Evolutionary conservation across 2,329 filamentous ascomycete species (phyloP), one percentile per base, ranked within the genome.

Genomic region (Colletotrichum sansevieriae): DNA sequence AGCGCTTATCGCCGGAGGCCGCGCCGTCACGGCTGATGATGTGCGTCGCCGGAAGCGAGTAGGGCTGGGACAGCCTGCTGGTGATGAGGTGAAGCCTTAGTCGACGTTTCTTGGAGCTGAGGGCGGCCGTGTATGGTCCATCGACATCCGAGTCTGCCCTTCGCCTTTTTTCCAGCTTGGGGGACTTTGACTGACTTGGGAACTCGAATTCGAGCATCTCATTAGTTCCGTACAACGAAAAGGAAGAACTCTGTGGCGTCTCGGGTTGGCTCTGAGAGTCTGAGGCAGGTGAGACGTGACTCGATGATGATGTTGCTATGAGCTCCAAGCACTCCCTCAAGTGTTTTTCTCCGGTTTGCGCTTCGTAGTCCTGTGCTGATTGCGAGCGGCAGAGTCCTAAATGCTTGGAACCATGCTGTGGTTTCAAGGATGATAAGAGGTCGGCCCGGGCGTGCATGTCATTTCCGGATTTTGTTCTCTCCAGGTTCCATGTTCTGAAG

Each of bases 21-120:
- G 78, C 74, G 12, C 81, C 83, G 64, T 88, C 89, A 29, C 89
- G 85, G 76, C 90, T 88, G 60, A 90, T 83, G 65, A 92, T 91
- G 73, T 93, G 90, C 49, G 90, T 89, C 3, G 91, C 89, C 0
- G 91, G 91, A 33, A 87, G 83, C 0, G 90, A 92, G 77, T 88
- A 93, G 1, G 91, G 90, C 55, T 84, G 86, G 10, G 90, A 92
- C 0, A 93, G 87, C 8, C 90, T 85, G 20, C 90, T 92, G 1
- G 91, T 93, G 74, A 92, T 87, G 49, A 93, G 83, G 20, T 85
- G 79, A 2, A 88, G 80, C 1, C 89, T 84, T 4, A 93, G 79
- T 3, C 91, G 84, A 25, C 91, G 87, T 78, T 93, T 93, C 82
- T 94, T 93, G 75, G 80, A 83, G 75, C 82, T 76, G 65, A 88